phyloP scores from a whole-genome alignment of 176 grass and related monocot species.

The Oryza glumipatula region DNA sequence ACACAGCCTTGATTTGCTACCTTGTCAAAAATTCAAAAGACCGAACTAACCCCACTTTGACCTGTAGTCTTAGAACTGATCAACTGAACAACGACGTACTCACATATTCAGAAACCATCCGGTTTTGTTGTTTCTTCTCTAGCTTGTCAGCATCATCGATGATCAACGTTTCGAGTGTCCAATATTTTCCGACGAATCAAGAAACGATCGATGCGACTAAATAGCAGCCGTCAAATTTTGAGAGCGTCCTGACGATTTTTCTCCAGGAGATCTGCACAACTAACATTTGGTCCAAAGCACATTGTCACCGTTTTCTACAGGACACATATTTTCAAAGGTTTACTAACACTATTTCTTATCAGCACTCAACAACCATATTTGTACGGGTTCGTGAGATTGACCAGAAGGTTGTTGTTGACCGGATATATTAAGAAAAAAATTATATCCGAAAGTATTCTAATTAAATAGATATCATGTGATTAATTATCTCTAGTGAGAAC shows the following conservation, averaged over 20 bases:
- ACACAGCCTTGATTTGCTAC: no score
- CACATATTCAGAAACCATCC: neutral
- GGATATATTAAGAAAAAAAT: neutral
- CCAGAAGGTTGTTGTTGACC: neutral
- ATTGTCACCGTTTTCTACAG: neutral
- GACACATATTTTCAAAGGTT: neutral
- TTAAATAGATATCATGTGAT: neutral
- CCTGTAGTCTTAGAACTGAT: no score
- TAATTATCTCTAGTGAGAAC: neutral
- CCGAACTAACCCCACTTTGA: no score
- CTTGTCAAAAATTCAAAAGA: no score
- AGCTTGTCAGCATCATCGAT: neutral
- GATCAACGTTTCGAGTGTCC: neutral
- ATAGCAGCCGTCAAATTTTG: neutral
- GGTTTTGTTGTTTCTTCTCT: neutral
- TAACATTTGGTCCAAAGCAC: neutral
- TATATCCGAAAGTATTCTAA: neutral
- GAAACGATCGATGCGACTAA: neutral
- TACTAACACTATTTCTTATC: neutral
- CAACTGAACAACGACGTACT: no score
- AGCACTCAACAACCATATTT: neutral
- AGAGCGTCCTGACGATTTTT: neutral
- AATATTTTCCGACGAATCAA: neutral
- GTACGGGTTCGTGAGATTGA: neutral
- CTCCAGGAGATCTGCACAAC: neutral